phyloP scores from a whole-genome alignment of 1,139 yeast genomes.

The Kodamaea plutei region DNA sequence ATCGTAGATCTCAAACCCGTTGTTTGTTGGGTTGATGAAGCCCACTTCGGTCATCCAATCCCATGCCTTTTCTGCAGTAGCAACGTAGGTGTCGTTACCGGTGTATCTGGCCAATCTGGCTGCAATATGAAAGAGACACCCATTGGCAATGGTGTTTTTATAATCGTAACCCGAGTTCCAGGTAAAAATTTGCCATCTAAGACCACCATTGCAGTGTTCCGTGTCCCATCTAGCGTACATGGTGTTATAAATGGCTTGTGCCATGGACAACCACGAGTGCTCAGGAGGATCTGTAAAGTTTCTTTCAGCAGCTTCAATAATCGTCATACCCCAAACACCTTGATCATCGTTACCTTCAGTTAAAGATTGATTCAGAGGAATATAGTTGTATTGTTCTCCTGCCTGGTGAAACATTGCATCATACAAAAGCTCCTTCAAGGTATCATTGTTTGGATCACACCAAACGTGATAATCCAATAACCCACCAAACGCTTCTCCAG shows the following conservation, averaged over 20 bases:
- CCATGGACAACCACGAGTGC: conserved; percentile 69
- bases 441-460: conserved; percentile 41
- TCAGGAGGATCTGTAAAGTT: conserved; percentile 48
- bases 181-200: conserved; percentile 93
- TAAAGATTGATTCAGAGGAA: conserved; percentile 56
- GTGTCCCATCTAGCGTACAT: conserved; percentile 89
- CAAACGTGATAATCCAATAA: conserved; percentile 49
- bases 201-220: conserved; percentile 74
- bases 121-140: conserved; percentile 83
- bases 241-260: conserved; percentile 83
- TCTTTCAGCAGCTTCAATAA: conserved; percentile 59
- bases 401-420: conserved; percentile 50
- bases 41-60: conserved; percentile 73
- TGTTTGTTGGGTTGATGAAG: conserved; percentile 38
- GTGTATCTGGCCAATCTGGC: conserved; percentile 87
- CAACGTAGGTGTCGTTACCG: conserved; percentile 64
- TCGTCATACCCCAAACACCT: conserved; percentile 65
- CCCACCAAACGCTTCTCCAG: conserved; percentile 67
- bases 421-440: conserved; percentile 35
- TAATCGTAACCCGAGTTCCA: conserved; percentile 95
- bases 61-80: conserved; percentile 76
- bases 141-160: conserved; percentile 86
- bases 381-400: conserved; percentile 49
- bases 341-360: conserved; percentile 73
- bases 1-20: conserved; percentile 56